Evolutionary conservation across 805 yeast species (phyloP), one percentile per base, ranked within the genome.

Genomic region (Candida oleophila): DNA sequence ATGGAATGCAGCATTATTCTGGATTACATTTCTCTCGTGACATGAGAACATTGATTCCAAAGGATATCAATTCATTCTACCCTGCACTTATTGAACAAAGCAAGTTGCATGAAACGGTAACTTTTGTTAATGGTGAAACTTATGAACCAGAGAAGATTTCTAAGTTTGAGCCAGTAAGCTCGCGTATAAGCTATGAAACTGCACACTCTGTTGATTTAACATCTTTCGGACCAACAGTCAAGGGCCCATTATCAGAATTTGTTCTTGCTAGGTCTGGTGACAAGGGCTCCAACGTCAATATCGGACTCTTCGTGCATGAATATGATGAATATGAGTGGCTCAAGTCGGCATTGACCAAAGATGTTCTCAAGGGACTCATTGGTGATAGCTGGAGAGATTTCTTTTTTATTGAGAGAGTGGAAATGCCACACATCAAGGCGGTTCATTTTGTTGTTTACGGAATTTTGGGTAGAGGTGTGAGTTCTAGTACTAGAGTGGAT

Each of bases 381-480:
- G 57, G 51, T 12, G 49, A 53, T 8, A 53, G 51, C 38, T 52
- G 55, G 54, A 14, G 40, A 35, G 45, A 49, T 14, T 49, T 44
- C 42, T 48, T 35, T 35, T 42, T 28, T 25, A 32, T 53, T 22
- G 56, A 53, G 40, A n/a, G 56, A 39, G 53, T 50, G 22, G 56
- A 53, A 34, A 30, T 53, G 41, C 56, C 54, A 22, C 28, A 46
- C 15, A 53, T 53, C 36, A 19, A 19, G 16, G 56, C 56, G 8
- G 57, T 53, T 12, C 56, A 53, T 36, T 53, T 53, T 48, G 54
- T 53, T 19, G 54, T 53, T 9, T 49, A 52, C 34, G 56, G 53
- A 4, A 49, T 53, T 30, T 38, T 53, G 21, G 56, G 50, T 12
- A 40, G 57, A 2, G 57, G 57, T 4, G 54, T 53, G 3, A 49